Percentiles rank a stretch among this genome's conserved stretches.
Evolutionary conservation across 2,329 filamentous ascomycete species (phyloP).

Genomic region (Xylariaceae sp.): DNA sequence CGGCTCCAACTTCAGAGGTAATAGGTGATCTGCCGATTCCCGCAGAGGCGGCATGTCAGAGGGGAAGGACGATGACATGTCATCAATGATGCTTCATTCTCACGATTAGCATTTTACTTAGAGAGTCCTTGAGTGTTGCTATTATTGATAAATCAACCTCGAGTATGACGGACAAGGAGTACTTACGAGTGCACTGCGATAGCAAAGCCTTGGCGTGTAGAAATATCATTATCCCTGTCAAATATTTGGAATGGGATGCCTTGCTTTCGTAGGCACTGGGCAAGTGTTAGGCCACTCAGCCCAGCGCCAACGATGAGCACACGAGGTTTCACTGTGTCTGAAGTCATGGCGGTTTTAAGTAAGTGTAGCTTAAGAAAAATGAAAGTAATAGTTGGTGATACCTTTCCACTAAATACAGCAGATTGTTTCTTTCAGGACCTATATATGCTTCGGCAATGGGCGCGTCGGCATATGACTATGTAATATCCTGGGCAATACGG

Average conservation of each 20-base stretch:
- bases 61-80: constrained; percentile 2
- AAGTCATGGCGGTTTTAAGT: too few relatives aligned
- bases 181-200: constrained; percentile 21
- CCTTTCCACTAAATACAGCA: too few relatives aligned
- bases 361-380: constrained; percentile 28
- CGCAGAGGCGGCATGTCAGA: constrained; percentile 26
- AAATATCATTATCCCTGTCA: constrained; percentile 17
- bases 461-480: too few relatives aligned
- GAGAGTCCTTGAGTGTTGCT: too few relatives aligned
- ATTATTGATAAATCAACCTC: too few relatives aligned
- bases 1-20: constrained; percentile 10
- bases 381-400: constrained; percentile 22
- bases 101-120: neutral
- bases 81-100: constrained; percentile 6
- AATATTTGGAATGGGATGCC: constrained; percentile 21
- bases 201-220: constrained; percentile 15
- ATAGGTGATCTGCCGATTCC: constrained; percentile 21
- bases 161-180: too few relatives aligned
- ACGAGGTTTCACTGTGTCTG: constrained; percentile 3
- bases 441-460: too few relatives aligned
- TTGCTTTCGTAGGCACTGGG: constrained; percentile 19
- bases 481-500: too few relatives aligned
- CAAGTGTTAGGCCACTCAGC: constrained; percentile 17
- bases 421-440: too few relatives aligned
- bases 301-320: constrained; percentile 23